phyloP scores from a whole-genome alignment of 2,329 filamentous ascomycete species.

The Macrophomina phaseolina region DNA sequence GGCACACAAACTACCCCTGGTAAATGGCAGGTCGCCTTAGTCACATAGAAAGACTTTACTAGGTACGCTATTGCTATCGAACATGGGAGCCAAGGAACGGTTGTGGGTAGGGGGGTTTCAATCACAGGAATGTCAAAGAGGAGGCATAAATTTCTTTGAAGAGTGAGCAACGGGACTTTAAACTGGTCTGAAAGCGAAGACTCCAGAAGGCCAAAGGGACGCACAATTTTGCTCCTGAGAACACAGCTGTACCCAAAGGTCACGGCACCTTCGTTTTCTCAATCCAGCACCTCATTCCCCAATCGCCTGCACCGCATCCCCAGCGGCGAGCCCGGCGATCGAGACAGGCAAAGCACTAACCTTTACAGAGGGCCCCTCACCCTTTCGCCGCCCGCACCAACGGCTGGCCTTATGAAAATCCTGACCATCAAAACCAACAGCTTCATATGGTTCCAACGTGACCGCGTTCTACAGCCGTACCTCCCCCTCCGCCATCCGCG shows the following conservation, averaged over 20 bases:
- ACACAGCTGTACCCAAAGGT: too few species aligned
- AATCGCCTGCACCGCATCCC: constrained; percentile 30
- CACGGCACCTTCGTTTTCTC: constrained; percentile 14
- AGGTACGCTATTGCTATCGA: background rate
- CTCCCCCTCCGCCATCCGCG: constrained; percentile 18
- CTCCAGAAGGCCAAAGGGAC: too few species aligned
- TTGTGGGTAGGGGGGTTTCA: background rate
- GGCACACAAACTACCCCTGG: background rate
- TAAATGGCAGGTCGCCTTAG: background rate
- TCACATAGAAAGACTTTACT: background rate
- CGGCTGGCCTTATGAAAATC: too few species aligned
- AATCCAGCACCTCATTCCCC: constrained; percentile 14
- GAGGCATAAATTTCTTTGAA: background rate
- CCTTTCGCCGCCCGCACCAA: background rate
- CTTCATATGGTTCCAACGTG: constrained; percentile 28
- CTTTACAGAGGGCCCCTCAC: background rate
- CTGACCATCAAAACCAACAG: background rate
- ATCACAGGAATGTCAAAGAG: background rate
- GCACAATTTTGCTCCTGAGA: too few species aligned
- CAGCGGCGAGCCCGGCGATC: constrained; percentile 31
- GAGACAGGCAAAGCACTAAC: background rate
- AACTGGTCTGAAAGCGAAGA: background rate
- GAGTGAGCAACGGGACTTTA: background rate
- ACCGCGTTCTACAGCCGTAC: constrained; percentile 12
- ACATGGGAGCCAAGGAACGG: background rate